phyloP scores from a whole-genome alignment of 768 basidiomycete genomes.

The Kwoniella mangroviensis region DNA sequence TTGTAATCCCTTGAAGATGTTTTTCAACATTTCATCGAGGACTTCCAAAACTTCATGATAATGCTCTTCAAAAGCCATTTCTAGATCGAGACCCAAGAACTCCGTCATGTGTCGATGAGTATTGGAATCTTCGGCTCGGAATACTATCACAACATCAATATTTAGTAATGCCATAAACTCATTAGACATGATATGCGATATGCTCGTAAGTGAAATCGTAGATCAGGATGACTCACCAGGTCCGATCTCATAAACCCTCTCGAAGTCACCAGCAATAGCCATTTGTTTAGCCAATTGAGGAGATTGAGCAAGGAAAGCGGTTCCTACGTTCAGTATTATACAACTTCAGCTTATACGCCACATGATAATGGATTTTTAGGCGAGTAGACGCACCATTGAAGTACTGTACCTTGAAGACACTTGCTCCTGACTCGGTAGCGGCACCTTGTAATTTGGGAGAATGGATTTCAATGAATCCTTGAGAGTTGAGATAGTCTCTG shows the following conservation, averaged over 20 bases:
- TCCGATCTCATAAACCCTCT: slow-evolving; percentile 96
- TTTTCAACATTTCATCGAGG: slow-evolving; percentile 81
- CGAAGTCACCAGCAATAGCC: slow-evolving; percentile 98
- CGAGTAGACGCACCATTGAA: slow-evolving; percentile 76
- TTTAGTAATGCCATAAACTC: neutral
- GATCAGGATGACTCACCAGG: slow-evolving; percentile 52
- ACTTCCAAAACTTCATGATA: slow-evolving; percentile 97
- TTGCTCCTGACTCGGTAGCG: slow-evolving; percentile 94
- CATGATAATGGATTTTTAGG: neutral
- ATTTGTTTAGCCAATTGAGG: slow-evolving; percentile 99
- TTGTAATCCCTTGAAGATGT: slow-evolving; percentile 82
- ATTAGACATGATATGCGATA: neutral
- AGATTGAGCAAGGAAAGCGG: slow-evolving; percentile 91
- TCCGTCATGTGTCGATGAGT: slow-evolving; percentile 98
- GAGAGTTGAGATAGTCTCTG: slow-evolving; percentile 73
- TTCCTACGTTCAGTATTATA: slow-evolving; percentile 62
- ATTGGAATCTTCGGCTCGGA: slow-evolving; percentile 96
- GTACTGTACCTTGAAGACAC: slow-evolving; percentile 96
- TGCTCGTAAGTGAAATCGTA: neutral
- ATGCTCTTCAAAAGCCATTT: slow-evolving; percentile 98
- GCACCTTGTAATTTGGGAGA: slow-evolving; percentile 96
- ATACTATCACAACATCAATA: slow-evolving; percentile 67
- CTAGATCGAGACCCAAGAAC: slow-evolving; percentile 97
- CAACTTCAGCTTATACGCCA: neutral
- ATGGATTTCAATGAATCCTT: slow-evolving; percentile 92